Evolutionary conservation across 176 grass and related monocot genomes (phyloP), one percentile per base, ranked within the genome.

Genomic region (Musa troglodytarum): DNA sequence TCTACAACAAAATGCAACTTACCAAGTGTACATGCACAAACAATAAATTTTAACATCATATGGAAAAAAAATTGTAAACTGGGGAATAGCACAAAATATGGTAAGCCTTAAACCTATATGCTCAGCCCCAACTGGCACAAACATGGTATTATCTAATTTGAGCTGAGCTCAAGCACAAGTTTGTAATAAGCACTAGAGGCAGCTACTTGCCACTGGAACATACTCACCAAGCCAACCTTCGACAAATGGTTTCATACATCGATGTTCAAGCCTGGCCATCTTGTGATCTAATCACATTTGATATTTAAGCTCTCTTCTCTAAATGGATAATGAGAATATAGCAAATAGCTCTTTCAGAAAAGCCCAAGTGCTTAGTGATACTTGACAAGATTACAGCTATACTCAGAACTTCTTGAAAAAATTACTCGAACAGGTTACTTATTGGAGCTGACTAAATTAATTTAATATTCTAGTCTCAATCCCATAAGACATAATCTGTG

Each of bases 1-100:
- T 90, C 93, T 96, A 78, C 23, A 55, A 16, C 11, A 55, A 51
- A 74, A 71, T 52, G 1, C 25, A 22, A 74, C 8, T 54, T 14
- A 26, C 11, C n/a, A 54, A 28, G 1, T 9, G 19, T 17, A 57
- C 24, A 15, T 71, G 9, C 8, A 74, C 11, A 16, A 70, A 50
- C 21, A 74, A 74, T 55, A 8, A 13, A 14, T 8, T 22, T 54
- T 22, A 10, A 26, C 11, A 15, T 20, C 57, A 62, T n/a, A 19
- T 21, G 6, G 17, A 43, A 43, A 43, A 43, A 43, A 34, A 34
- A 6, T 43, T 43, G 3, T 43, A 43, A 43, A 43, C 34, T 43
- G 34, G 34, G 34, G 34, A 43, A 43, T 43, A 43, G 34, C 4
- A 43, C 34, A 43, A 43, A 29, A 43, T 6, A 43, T 43, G 34